Base-by-base conservation (phyloP, 805 yeast genomes). In the Cyberlindnera euphorbiae region DNA sequence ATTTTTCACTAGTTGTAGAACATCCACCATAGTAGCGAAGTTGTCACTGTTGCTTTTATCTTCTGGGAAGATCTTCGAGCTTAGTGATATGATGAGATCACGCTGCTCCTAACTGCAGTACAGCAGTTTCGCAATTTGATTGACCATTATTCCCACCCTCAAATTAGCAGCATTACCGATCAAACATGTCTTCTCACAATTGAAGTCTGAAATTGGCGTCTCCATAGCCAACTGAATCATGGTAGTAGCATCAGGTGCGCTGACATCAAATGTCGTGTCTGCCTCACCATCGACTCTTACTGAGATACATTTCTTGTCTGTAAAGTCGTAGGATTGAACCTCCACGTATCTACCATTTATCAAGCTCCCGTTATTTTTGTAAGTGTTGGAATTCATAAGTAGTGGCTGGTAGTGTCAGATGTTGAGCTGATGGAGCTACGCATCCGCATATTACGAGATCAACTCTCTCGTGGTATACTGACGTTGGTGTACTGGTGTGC, bases 201-300 rank as follows among this genome's bases (percentile, higher is more conserved):
- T 6, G 60, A 75, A 8, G 66, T 84, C n/a, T 8, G 27, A 25
- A 3, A 28, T n/a, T 1, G 30, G 27, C 2, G 38, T 26, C 6
- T 31, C 30, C 10, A 26, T 6, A 8, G 17, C 27, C 10, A 42
- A 26, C 14, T 45, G 47, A 4, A 24, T 36, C 8, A 47, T 18
- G 4, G 45, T 32, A 17, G 36, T 39, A 2, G 51, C 23, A 28
- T 47, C 42, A 11, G 59, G 59, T 1, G 52, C 51, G 9, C 41
- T 33, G 4, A 52, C 49, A 18, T 41, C 48, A 26, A 40, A 54
- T 1, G 57, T 50, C 2, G 55, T 41, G 32, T 54, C 59, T 4
- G 42, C 59, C n/a, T 67, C 62, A 0, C 75, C 76, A 45, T 71
- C 54, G 24, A 55, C 55, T 30, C 64, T 58, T 11, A 73, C 49